Base-by-base conservation (phyloP, 768 basidiomycete species). In the Suillus clintonianus region DNA sequence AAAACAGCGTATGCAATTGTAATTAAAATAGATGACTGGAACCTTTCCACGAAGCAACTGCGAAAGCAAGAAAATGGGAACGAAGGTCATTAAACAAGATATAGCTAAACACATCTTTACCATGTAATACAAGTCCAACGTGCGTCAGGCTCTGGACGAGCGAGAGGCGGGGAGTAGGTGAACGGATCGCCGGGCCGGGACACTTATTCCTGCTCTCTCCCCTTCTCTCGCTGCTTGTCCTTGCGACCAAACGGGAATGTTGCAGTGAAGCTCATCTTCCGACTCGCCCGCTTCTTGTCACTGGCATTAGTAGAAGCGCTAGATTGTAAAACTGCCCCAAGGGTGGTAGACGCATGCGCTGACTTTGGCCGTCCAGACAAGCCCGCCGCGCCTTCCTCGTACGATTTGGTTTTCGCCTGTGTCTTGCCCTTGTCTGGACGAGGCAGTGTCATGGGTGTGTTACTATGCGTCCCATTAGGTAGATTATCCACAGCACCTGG, bases 231-330 rank as follows among this genome's bases (percentile, higher is more conserved):
- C 39, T 79, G 72, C 72, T 77, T 86, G 60, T 87, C 84, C 72
- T 83, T 73, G 81, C 82, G 78, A 81, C 84, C 71, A 65, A 91
- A 84, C 56, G 77, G 77, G 67, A 86, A 85, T 56, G 87, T 85
- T 57, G 84, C 81, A 27, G 83, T 83, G 62, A 92, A 72, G 72
- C 91, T 92, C 75, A 92, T 74, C 77, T 92, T 92, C 61, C 89
- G 80, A 69, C 78, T 82, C 64, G 85, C 79, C 47, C 60, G 60
- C 37, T 57, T 57, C 17, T 6, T 2, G n/a, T 24, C 39, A 11
- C 19, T 41, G 8, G 78, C 77, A 70, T 78, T 84, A 62, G 77
- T 65, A n/a, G 69, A 68, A 14, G 70, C 62, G 15, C 61, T 63
- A 15, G 65, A 57, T 11, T 67, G 67, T 3, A 70, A 50, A 17